phyloP scores from a whole-genome alignment of 1,284 basidiomycete species.

The Volvariella volvacea region DNA sequence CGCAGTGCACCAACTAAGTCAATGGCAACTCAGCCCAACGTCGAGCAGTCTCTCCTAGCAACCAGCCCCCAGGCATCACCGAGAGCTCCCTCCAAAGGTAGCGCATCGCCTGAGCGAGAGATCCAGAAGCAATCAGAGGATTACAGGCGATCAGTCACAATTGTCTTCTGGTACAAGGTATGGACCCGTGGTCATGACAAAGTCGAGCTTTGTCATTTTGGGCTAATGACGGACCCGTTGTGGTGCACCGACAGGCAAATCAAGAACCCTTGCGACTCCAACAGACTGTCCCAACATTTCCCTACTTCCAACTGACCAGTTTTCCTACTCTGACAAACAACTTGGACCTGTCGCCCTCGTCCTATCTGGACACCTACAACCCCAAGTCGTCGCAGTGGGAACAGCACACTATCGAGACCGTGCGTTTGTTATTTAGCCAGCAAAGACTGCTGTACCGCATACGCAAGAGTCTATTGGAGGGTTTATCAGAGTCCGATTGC shows the following conservation, averaged over 20 bases:
- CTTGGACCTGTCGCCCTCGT: conserved; percentile 39
- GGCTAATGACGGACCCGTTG: not conserved
- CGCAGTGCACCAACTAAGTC: no score
- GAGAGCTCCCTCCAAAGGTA: not conserved
- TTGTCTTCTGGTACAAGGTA: conserved; percentile 10
- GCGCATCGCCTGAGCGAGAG: not conserved
- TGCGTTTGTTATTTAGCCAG: conserved; percentile 30
- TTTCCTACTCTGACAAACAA: conserved; percentile 44
- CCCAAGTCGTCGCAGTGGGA: conserved; percentile 49
- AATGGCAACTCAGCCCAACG: no score
- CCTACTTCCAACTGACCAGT: conserved; percentile 52
- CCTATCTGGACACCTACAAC: conserved; percentile 58
- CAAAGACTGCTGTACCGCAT: conserved; percentile 52
- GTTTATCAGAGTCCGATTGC: conserved; percentile 51
- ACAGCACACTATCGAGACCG: conserved; percentile 28
- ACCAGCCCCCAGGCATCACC: no score
- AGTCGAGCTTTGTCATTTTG: not conserved
- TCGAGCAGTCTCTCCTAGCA: no score
- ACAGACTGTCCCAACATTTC: conserved; percentile 54
- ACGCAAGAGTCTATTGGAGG: conserved; percentile 49
- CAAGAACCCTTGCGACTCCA: conserved; percentile 55
- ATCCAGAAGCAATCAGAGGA: conserved; percentile 7
- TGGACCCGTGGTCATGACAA: not conserved
- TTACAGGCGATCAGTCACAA: conserved; percentile 7
- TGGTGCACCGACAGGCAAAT: conserved; percentile 34